Base-by-base conservation (phyloP, 2,329 filamentous ascomycete genomes). In the Diaporthe sp. region DNA sequence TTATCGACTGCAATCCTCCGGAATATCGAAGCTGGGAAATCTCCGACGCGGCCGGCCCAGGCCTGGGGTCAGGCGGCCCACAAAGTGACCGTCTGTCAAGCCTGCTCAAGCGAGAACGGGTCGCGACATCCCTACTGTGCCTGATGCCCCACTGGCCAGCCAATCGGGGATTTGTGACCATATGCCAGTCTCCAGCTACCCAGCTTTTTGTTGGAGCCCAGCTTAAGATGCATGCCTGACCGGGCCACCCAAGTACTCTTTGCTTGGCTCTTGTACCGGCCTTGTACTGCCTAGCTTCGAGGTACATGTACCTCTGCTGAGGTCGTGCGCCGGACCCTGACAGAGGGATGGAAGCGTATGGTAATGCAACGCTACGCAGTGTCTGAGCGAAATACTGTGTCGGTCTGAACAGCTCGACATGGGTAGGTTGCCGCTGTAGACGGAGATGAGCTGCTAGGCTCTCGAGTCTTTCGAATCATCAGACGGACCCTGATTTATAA, bases 131-230 rank as follows among this genome's bases (percentile, higher is more conserved):
- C 58, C 49, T 74, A 55, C 62, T 53, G 65, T 55, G 44, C 37
- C 34, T 62, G 46, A 53, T 60, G 34, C 39, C 22, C 22, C 39
- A 55, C 39, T 65, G 37, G 17, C 17, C 28, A 71, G 31, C 75
- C 73, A 75, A 75, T 76, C 73, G 75, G 75, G 73, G 61, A 75
- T 61, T 73, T 75, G 61, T 53, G 57, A 19, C 44, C 17, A n/a
- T 15, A 17, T 34, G 67, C 73, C 67, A 42, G 46, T 34, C 25
- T 51, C 51, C 28, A 57, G 22, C 34, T 70, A 49, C 53, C 51
- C 15, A 68, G 51, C 65, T 55, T 70, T 55, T 55, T 42, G 49
- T 31, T 70, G 65, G 49, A 70, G 65, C 65, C 51, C 65, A 42
- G 65, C 65, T 55, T 39, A 34, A 39, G 15, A 39, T 17, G 49